Conservation (phyloP, 257 asterid genomes). For the Ehretia macrophylla region DNA sequence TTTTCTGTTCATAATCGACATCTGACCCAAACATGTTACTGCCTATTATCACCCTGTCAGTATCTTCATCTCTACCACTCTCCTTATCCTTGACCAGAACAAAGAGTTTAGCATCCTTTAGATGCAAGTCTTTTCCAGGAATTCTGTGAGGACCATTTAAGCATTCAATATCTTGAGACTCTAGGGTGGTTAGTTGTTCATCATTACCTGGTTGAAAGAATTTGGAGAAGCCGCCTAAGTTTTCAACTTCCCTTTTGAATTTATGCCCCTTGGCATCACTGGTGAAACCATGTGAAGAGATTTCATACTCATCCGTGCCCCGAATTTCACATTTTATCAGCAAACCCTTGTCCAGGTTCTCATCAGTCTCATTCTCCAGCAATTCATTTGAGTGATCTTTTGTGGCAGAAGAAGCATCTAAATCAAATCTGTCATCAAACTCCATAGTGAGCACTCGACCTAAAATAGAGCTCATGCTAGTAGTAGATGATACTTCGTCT, state of each 20-base stretch:
- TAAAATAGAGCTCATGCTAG: conserved; percentile 81
- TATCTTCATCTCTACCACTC: conserved; percentile 12
- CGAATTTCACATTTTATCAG: conserved; percentile 11
- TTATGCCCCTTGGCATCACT: conserved; percentile 28
- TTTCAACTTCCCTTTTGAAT: conserved; percentile 15
- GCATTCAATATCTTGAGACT: conserved; percentile 16
- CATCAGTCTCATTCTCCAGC: conserved; percentile 28
- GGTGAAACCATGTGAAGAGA: conserved; percentile 7
- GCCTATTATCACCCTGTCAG: conserved; percentile 7
- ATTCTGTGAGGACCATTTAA: conserved; percentile 6
- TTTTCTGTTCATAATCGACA: not conserved
- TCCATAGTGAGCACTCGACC: conserved; percentile 78
- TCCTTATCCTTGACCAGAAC: conserved; percentile 9
- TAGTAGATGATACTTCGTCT: conserved; percentile 79
- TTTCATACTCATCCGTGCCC: conserved; percentile 16
- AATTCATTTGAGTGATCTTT: conserved; percentile 25
- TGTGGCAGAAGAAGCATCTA: conserved; percentile 37
- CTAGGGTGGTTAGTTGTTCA: not conserved
- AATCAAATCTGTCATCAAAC: conserved; percentile 53
- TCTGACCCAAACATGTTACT: conserved; percentile 1
- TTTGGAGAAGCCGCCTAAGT: conserved; percentile 5
- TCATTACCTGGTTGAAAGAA: conserved; percentile 6
- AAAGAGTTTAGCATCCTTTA: conserved; percentile 13
- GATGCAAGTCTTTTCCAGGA: conserved; percentile 6
- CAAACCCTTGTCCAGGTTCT: conserved; percentile 16